Base-by-base conservation (phyloP, 2,329 filamentous ascomycete genomes). In the Penicillium rolfsii region DNA sequence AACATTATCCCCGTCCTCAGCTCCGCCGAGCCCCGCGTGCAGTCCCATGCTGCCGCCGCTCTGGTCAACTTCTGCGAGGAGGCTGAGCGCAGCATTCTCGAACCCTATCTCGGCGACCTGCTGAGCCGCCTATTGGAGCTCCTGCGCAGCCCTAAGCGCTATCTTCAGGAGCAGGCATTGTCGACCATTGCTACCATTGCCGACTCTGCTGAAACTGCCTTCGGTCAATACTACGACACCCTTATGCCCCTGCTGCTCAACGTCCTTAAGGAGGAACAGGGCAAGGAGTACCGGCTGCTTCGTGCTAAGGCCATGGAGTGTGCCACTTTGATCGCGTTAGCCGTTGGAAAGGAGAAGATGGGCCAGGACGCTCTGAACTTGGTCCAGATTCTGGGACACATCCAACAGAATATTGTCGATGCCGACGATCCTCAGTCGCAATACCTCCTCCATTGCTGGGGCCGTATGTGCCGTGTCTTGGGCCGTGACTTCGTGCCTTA, bases 271-370 rank as follows among this genome's bases (percentile, higher is more conserved):
- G 88, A 93, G 68, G 93, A 97, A 72, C 94, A 93, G 71, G 91
- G 93, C 56, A 97, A 96, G 80, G 95, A 99, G 73, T 93, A 93
- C 78, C 86, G 94, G 57, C 82, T 98, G 50, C 85, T 99, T 41
- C 87, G 94, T 60, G 95, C 95, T 53, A 99, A 99, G 82, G 95
- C 95, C 3, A 99, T 99, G 95, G 95, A 99, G 79, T 99, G 95
- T 74, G 94, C 95, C 19, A 99, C 95, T 7, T 82, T 99, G 46
- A 99, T 99, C 71, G 81, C 95, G 35, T 82, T 99, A 57, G 95
- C 95, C 33, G 95, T 99, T 62, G 95, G 95, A 55, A 95, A 96
- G 77, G 91, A 96, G 70, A 90, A 91, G 64, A 92, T 99, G 77
- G 93, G 91, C 9, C 84, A 86, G 65, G 94, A 99, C 78, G 93